phyloP scores from a whole-genome alignment of 2,329 filamentous ascomycete species.

The Calonectria hongkongensis region DNA sequence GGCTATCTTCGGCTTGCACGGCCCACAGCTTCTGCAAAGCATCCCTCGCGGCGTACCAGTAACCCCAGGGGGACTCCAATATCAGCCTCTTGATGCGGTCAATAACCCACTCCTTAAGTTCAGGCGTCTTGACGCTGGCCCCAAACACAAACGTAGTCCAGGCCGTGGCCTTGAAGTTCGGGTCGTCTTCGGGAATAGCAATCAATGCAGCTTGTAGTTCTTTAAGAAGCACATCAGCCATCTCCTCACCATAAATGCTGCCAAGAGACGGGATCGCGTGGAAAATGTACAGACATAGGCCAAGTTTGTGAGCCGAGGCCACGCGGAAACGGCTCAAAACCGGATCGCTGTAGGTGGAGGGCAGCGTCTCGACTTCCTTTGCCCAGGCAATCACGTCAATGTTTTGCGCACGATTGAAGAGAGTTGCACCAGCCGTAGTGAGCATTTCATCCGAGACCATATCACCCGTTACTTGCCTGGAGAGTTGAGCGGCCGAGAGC shows the following conservation, averaged over 20 bases:
- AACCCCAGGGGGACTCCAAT: slow-evolving; percentile 68
- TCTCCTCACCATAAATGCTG: slow-evolving; percentile 51
- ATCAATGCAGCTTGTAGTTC: slow-evolving; percentile 69
- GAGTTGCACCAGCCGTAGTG: slow-evolving; percentile 56
- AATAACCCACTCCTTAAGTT: slow-evolving; percentile 69
- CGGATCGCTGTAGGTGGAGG: slow-evolving; percentile 58
- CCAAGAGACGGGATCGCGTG: slow-evolving; percentile 60
- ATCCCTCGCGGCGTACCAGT: slow-evolving; percentile 67
- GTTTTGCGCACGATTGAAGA: slow-evolving; percentile 62
- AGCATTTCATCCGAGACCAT: slow-evolving; percentile 55
- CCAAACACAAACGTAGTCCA: slow-evolving; percentile 76
- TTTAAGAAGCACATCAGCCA: slow-evolving; percentile 61
- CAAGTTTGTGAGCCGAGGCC: slow-evolving; percentile 65
- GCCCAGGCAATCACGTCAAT: slow-evolving; percentile 67
- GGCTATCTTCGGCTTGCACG: slow-evolving; percentile 58
- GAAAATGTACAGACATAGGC: slow-evolving; percentile 68
- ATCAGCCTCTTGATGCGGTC: slow-evolving; percentile 65
- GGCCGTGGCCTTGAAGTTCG: slow-evolving; percentile 73
- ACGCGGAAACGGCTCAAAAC: slow-evolving; percentile 62
- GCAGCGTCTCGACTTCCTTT: slow-evolving; percentile 58
- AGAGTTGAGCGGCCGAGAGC: slow-evolving; percentile 64
- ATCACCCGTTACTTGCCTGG: slow-evolving; percentile 55
- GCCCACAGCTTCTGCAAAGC: slow-evolving; percentile 67
- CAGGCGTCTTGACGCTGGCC: slow-evolving; percentile 67
- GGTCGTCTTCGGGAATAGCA: slow-evolving; percentile 68